Evolutionary conservation across 2,329 filamentous ascomycete genomes (phyloP), one percentile per base, ranked within the genome.

Genomic region (Acephala macrosclerotiorum): DNA sequence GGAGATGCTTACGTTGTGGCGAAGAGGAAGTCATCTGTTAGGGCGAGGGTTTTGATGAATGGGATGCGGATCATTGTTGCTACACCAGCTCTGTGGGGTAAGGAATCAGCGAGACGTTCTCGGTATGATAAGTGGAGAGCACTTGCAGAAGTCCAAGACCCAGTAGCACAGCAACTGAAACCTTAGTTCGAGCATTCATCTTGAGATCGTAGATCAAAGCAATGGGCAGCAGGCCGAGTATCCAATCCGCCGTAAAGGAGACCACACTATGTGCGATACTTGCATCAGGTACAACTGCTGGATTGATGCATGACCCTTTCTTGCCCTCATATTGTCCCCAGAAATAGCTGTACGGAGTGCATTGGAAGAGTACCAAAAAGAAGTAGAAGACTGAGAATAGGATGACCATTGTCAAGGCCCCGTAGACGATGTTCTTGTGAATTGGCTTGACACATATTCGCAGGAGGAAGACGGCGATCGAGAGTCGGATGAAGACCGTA

Each of bases 141-240:
- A 33, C 72, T 67, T 57, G 74, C 82, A 83, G 72, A 70, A 86
- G 86, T 33, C 86, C 89, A 77, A 89, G 82, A 7, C 80, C 80
- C 58, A 90, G 76, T 53, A 89, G 80, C 6, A 80, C 79, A 11
- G 82, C 82, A 25, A 89, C 77, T 1, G 85, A 80, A 7, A 81
- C 36, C 71, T 88, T 89, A 2, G 82, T 83, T 63, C 78, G 80
- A 8, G 68, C 70, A 55, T 82, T 82, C 82, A 89, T 87, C 63
- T 87, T 82, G 33, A 89, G 73, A 29, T 82, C 80, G 78, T 80
- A 84, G 1, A 89, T 80, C 3, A 90, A 77, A 66, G 84, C 83
- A 9, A 84, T 80, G 0, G 85, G 85, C 3, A 87, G 73, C 56
- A 87, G 78, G n/a, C 82, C 79, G 16, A 87, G 74, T 2, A 81